These are phyloP conservation scores for Mycena floridula DNA, from an alignment of 768 basidiomycete genomes.

Conservation along the genomic window DNA sequence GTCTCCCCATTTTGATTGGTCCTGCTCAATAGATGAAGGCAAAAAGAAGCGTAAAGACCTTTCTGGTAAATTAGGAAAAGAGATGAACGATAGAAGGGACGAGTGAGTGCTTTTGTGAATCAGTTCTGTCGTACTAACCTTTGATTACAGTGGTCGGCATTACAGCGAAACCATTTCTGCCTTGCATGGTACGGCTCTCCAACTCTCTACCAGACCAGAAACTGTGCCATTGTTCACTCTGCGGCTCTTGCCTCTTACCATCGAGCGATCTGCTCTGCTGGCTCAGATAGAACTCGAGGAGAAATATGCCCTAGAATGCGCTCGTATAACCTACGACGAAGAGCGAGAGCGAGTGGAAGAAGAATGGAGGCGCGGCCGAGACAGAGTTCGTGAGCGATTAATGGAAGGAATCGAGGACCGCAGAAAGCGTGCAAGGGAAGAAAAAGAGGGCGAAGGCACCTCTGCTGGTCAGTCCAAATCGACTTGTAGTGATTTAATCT, in stretches of 20 bases:
- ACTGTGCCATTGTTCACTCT: slow-evolving; percentile 59
- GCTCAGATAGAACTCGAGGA: slow-evolving; percentile 63
- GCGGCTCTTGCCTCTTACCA: slow-evolving; percentile 63
- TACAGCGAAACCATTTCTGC: slow-evolving; percentile 56
- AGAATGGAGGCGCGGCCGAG: slow-evolving; percentile 72
- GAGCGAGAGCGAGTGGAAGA: slow-evolving; percentile 78
- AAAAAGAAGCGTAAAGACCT: slow-evolving; percentile 65
- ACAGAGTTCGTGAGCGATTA: slow-evolving; percentile 69
- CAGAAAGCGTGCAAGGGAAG: slow-evolving; percentile 70
- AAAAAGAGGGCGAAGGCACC: slow-evolving; percentile 86
- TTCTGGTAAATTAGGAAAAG: slow-evolving; percentile 65
- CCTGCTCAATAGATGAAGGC: slow-evolving; percentile 37
- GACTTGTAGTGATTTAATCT: neutral
- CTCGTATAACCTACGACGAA: slow-evolving; percentile 68
- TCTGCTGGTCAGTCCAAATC: slow-evolving; percentile 45
- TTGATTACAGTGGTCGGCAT: slow-evolving; percentile 43
- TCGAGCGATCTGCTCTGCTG: slow-evolving; percentile 73
- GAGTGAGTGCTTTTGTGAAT: slow-evolving; percentile 42
- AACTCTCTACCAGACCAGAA: slow-evolving; percentile 66
- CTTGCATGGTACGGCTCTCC: slow-evolving; percentile 51
- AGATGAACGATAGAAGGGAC: slow-evolving; percentile 68
- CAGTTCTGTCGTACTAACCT: neutral
- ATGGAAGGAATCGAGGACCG: slow-evolving; percentile 84
- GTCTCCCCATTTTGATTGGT: too few relatives aligned
- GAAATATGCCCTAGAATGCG: slow-evolving; percentile 58